Evolutionary conservation across 2,329 filamentous ascomycete species (phyloP), one percentile per base, ranked within the genome.

Genomic region (Fusarium marasasianum): DNA sequence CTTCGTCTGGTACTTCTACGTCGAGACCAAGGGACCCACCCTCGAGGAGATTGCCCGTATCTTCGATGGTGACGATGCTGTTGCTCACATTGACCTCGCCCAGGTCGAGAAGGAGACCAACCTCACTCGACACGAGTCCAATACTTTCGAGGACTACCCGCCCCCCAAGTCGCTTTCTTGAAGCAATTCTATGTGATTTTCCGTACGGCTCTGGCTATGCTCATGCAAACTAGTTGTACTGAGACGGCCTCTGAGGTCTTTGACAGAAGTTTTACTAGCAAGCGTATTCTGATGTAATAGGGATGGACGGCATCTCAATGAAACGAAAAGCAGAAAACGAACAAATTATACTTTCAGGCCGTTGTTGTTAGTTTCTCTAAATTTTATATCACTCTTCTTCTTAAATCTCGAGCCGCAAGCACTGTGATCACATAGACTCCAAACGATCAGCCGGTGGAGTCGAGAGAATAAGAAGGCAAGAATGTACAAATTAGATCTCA

Each of bases 21-120:
- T 92, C 63, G 92, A 94, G 83, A 94, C 92, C 24, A 90, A 89
- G 77, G 91, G 91, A 8, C 90, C 91, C 1, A 93, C 91, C 5
- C 89, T 94, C 2, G 92, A 93, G 79, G 78, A 80, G 66, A 79
- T 79, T 67, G 89, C 91, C 53, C 88, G 89, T 77, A 92, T 93
- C 79, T 93, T 94, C 76, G 91, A 93, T 75, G 92, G 91, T 44
- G 87, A 90, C 35, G 87, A 90, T 26, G 84, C 88, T 40, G 86
- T 89, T 18, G 87, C 85, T 12, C 85, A 88, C 72, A 84, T 91
- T 69, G 86, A 89, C 78, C 81, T 90, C 50, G 82, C 85, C 35
- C 85, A 89, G 78, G 85, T 90, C 48, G 86, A 89, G 74, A 89
- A 90, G 81, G 88, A 90, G 76, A 77, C 79, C 11, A 72, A 79